These are phyloP conservation scores for Cucumis hystrix DNA, from an alignment of 306 rosid species.

Conservation along the genomic window DNA sequence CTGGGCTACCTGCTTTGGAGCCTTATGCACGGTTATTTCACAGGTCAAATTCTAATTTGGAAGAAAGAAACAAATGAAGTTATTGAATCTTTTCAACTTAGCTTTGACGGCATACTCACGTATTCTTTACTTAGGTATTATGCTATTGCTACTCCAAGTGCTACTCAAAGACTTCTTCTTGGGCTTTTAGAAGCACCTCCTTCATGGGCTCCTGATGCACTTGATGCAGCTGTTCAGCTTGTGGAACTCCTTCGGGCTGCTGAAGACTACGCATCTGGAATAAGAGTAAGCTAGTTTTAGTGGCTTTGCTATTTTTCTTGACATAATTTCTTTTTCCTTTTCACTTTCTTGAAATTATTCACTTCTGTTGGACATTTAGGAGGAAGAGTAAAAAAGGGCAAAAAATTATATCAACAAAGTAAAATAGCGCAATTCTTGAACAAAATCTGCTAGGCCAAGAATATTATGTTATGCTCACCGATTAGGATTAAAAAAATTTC, in stretches of 20 bases:
- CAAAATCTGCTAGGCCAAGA: not conserved
- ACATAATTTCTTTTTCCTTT: not conserved
- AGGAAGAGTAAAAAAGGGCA: not conserved
- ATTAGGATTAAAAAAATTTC: not conserved
- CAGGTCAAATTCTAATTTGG: conserved; percentile 33
- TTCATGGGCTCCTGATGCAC: conserved; percentile 99
- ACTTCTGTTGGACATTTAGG: not conserved
- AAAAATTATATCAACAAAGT: not conserved
- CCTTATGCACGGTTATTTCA: conserved; percentile 98
- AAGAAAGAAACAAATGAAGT: not conserved
- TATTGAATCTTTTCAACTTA: not conserved
- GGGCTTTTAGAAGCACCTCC: conserved; percentile 99
- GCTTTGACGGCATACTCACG: not conserved
- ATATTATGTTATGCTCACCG: not conserved
- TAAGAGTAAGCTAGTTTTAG: conserved; percentile 55
- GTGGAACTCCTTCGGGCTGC: conserved; percentile 99
- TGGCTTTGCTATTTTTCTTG: not conserved
- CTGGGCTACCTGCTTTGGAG: conserved; percentile 97
- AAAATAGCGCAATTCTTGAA: not conserved
- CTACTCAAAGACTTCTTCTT: conserved; percentile 96
- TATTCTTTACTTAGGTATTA: conserved; percentile 50
- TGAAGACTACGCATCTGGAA: conserved; percentile 94
- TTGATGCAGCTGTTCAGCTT: conserved; percentile 98
- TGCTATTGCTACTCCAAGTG: conserved; percentile 99
- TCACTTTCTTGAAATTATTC: not conserved